Base-by-base conservation (phyloP, 768 basidiomycete genomes). In the Tylopilus vinaceipallidus region DNA sequence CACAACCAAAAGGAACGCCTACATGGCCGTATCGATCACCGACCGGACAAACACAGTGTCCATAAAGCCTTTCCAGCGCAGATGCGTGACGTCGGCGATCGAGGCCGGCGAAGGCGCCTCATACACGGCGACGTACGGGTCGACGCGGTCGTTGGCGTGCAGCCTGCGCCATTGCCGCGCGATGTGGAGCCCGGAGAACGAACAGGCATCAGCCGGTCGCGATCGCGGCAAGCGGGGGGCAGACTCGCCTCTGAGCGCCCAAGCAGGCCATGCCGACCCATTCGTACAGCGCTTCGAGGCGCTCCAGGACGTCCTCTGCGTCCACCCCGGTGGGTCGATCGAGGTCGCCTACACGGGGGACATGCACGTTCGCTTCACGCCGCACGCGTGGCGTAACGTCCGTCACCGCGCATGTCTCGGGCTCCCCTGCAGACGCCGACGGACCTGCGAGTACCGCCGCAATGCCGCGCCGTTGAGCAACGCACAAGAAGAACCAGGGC, bases 261-360 rank as follows among this genome's bases (percentile, higher is more conserved):
- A 89, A 59, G 49, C 73, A 74, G 3, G 80, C 83, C 80, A 89
- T 77, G 7, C 86, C 88, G 8, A 81, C 73, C 88, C 88, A 90
- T 61, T 89, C 88, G 44, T 85, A 83, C 14, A 87, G 65, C 3
- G 60, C 66, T 8, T 66, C 61, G 36, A 79, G 65, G 8, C 71
- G 69, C 10, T 71, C 68, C 7, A 75, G 63, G 75, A 81, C 81
- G 48, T 82, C 80, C 37, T 82, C 80, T 9, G 58, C 26, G n/a
- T 53, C 65, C 20, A 77, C 76, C 2, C 63, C 57, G 26, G 58
- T 51, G 1, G 54, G 53, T 4, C 35, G 60, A 12, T 66, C 50
- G 40, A 77, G 54, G 8, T 58, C 51, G 7, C 64, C 62, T 4
- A 64, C 39, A n/a, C 27, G 45, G 26, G 82, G 80, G 30, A 82